Base-by-base conservation (phyloP, 495 filamentous ascomycete species). In the Penicillium silybi region DNA sequence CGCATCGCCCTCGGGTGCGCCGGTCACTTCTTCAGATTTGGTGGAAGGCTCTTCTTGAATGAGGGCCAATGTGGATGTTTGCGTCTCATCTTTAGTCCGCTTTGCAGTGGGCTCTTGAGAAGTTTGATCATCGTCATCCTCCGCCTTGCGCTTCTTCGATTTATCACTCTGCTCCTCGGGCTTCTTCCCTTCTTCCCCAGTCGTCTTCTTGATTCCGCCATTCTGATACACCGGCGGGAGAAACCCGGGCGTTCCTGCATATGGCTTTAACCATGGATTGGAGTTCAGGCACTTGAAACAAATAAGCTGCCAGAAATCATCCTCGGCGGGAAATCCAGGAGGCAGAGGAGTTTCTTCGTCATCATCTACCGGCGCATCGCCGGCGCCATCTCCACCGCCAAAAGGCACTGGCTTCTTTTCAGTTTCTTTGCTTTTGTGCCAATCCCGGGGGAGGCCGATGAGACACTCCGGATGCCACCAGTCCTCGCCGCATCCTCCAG, bases 381-480 rank as follows among this genome's bases (percentile, higher is more conserved):
- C 68, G 1, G 69, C 53, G 40, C 44, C 55, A 37, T 62, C 59
- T 19, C 67, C 64, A 15, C 37, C 54, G n/a, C 47, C 48, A 23
- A 64, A 70, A 8, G 76, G 72, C 29, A 80, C 68, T 6, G 71
- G 73, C 16, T 76, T 72, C 8, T 59, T 68, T 13, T 66, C 65
- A 22, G 64, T 58, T 35, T 62, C 64, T 18, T 47, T 52, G 13
- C 56, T 61, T 40, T 68, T 70, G 34, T 70, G 61, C 78, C 65
- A 76, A 57, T 77, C 77, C 53, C 71, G 77, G 2, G 85, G 80
- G 11, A 92, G 65, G 8, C 95, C 93, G 44, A 96, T 83, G 11
- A 99, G 68, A 64, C 95, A 99, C 50, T 92, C 89, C 13, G 93
- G 91, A 74, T 99, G 95, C 79, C 90, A 99, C 95, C 95, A 99